Evolutionary conservation across 2,329 filamentous ascomycete genomes (phyloP).

Genomic region (Neocatenulostroma microsporum): DNA sequence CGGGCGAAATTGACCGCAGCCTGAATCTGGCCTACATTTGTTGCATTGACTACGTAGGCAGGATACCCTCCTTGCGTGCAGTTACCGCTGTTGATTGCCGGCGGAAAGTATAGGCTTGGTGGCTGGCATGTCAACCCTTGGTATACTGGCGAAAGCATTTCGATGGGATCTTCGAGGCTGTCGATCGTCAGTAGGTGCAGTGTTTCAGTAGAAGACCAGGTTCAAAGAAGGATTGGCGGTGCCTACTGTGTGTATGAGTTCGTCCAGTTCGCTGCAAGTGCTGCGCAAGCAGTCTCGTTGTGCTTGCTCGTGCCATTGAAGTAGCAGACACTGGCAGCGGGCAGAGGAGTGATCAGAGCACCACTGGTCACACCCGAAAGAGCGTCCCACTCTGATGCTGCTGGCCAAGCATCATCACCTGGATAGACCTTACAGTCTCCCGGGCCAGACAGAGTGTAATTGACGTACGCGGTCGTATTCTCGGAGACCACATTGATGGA

Average conservation of each 20-base stretch:
- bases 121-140: constrained; percentile 9
- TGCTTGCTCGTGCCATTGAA: constrained; percentile 3
- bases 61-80: constrained; percentile 15
- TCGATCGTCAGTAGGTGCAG: not conserved
- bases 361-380: constrained; percentile 8
- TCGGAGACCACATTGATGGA: constrained; percentile 1
- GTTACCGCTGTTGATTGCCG: constrained; percentile 1
- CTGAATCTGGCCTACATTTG: constrained; percentile 10
- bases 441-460: constrained; percentile 4
- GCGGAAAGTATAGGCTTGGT: too few relatives aligned
- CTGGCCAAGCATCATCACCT: constrained; percentile 6
- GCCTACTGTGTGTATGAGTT: constrained; percentile 8
- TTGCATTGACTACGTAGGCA: constrained; percentile 12
- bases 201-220: too few relatives aligned
- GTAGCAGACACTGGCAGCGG: constrained; percentile 10
- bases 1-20: constrained; percentile 15
- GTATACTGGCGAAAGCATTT: constrained; percentile 9
- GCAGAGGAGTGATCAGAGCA: constrained; percentile 7
- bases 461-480: not conserved
- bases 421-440: constrained; percentile 9
- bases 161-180: constrained; percentile 8
- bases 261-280: constrained; percentile 8
- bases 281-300: constrained; percentile 7
- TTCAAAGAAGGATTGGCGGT: too few relatives aligned
- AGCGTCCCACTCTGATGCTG: constrained; percentile 3